Evolutionary conservation across 2,329 filamentous ascomycete genomes (phyloP), one percentile per base, ranked within the genome.

Genomic region (Cladosporium sp.): DNA sequence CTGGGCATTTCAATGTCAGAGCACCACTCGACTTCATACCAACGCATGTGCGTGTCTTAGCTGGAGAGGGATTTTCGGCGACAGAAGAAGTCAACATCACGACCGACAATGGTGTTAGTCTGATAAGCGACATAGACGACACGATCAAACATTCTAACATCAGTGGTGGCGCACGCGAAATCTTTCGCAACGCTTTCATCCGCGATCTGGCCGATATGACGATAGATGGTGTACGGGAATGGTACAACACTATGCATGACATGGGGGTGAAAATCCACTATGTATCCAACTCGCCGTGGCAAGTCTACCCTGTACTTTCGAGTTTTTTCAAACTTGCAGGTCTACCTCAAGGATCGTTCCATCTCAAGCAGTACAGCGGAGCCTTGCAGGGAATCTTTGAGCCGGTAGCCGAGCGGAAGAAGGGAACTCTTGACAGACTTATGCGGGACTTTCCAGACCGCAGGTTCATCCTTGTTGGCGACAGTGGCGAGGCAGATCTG

Each of bases 231-330:
- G 91, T 97, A 16, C 80, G 77, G 51, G 88, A 94, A 55, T 97
- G 93, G 92, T 98, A 97, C 64, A 82, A 76, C 30, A 76, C 76
- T 16, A 77, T 98, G 70, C 78, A 86, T 33, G 76, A 83, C 16
- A 82, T 92, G 72, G 90, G 91, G 15, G 92, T 97, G 19, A 82
- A 84, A 59, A 79, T 98, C 46, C 94, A 98, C 65, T 98, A 98
- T 67, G 94, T 95, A 57, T 98, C 93, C n/a, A 98, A 98, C 69
- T 95, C 92, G 43, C 93, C 93, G 0, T 98, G 94, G 94, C 94
- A 98, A 66, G 78, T 98, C 6, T 98, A 88, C 60, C 93, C 93
- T 0, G 82, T 97, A 2, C 73, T 98, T 9, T 85, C 88, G 4
- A 88, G 81, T 47, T 98, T 86, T 66, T 95, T 97, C 67, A 82